Evolutionary conservation across 257 asterid genomes (phyloP), one percentile per base, ranked within the genome.

Genomic region (Gynochthodes officinalis): DNA sequence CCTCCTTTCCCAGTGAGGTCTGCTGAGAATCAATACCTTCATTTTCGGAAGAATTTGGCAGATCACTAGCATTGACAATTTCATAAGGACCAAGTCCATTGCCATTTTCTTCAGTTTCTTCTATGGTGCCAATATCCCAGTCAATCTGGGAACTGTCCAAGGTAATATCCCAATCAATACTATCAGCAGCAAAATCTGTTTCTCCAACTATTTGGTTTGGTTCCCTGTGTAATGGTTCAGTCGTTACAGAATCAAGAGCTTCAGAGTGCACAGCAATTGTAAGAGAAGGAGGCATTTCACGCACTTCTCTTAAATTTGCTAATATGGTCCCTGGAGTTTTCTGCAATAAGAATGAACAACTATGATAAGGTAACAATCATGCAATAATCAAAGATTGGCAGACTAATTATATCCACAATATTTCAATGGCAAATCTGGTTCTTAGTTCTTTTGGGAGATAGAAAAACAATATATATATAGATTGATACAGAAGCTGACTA

Each of bases 81-180:
- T 93, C 97, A 75, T 91, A 93, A 15, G 96, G 96, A 73, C 97
- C 98, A 76, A 93, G 82, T 33, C 96, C 98, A 73, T 89, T 86
- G 63, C 93, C 96, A 60, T 78, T 88, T 70, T 89, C 96, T 72
- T 89, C 98, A 10, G 91, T 82, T 80, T 80, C 87, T 77, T 89
- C 93, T 64, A 82, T 79, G n/a, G 85, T 78, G 65, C 95, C 91
- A 68, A 91, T 88, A 84, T 89, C 96, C 96, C 97, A 93, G 83
- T 93, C 96, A 78, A 93, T 91, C 72, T 89, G 91, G 69, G 96
- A 77, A 87, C 90, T 93, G 50, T 87, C 97, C 70, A 91, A 30
- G 30, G 90, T 86, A 78, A 93, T 89, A 83, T 89, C 97, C 96
- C 98, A 91, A 82, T 91, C 96, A 64, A 93, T 89, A 73, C 71